Conservation (phyloP, 176 grass and related monocot genomes). For the Saccharum spontaneum region DNA sequence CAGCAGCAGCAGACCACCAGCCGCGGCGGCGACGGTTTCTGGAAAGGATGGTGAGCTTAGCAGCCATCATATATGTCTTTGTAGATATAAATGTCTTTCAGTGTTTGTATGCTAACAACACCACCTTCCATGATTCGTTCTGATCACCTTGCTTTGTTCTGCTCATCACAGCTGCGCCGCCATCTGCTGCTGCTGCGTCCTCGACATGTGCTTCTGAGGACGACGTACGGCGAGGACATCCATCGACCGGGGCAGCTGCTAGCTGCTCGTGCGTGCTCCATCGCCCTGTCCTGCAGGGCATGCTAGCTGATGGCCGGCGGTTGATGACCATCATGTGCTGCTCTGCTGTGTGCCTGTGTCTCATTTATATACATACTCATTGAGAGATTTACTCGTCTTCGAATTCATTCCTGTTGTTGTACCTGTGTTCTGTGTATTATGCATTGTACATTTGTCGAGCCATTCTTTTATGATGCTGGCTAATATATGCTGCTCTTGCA, state of each 20-base stretch:
- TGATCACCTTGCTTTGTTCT: background rate
- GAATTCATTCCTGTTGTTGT: background rate
- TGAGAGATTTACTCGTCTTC: background rate
- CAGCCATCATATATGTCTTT: too few species aligned
- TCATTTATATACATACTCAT: background rate
- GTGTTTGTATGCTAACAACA: too few species aligned
- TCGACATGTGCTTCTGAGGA: constrained; percentile 37
- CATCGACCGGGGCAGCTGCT: background rate
- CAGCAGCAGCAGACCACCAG: background rate
- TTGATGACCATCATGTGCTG: background rate
- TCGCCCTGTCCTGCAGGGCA: background rate
- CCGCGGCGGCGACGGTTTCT: constrained; percentile 31
- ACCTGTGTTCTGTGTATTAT: too few species aligned
- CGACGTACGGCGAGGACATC: background rate
- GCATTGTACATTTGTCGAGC: background rate
- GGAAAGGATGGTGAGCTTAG: constrained; percentile 42
- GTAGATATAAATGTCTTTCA: too few species aligned
- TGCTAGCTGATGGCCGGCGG: background rate
- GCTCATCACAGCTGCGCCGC: constrained; percentile 18
- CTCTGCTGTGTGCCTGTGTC: background rate
- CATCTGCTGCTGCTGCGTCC: constrained; percentile 51
- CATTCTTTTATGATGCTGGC: background rate
- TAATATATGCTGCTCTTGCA: background rate
- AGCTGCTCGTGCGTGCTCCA: background rate
- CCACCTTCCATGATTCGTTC: background rate